A percentile compares a stretch with the other conserved stretches of the same genome.
Conservation (phyloP, 441 rosid genomes). For the Breynia disticha region DNA sequence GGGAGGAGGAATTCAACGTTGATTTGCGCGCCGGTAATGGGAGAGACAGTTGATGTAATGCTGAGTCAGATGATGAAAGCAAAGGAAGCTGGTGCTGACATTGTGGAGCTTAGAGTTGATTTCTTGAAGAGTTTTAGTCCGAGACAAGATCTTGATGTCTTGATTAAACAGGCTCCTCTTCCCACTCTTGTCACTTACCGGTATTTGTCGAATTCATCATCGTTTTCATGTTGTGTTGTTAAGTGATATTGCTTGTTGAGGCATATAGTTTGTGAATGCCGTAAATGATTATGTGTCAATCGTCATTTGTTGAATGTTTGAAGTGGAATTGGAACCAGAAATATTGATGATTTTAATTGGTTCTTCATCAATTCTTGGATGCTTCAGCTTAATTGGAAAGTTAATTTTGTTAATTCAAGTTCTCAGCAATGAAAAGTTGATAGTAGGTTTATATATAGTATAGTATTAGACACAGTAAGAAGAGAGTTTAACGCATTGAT, state of each 20-base stretch:
- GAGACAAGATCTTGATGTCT: conserved; percentile 27
- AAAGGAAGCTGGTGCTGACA: conserved; percentile 39
- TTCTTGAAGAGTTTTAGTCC: conserved; percentile 34
- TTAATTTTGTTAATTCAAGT: no score
- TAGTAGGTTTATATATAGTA: no score
- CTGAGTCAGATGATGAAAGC: conserved; percentile 28
- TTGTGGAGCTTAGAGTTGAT: conserved; percentile 37
- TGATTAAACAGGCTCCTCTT: conserved; percentile 34
- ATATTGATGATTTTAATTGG: no score
- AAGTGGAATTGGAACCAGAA: no score
- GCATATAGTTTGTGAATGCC: no score
- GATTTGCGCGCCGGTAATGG: conserved; percentile 43
- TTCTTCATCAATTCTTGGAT: no score
- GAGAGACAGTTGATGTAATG: conserved; percentile 35
- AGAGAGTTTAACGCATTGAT: not conserved
- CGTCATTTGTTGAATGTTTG: no score
- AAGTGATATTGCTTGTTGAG: not conserved
- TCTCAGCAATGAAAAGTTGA: no score
- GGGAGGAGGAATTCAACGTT: conserved; percentile 18
- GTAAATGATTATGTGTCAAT: no score
- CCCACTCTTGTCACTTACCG: conserved; percentile 52
- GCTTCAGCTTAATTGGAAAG: no score
- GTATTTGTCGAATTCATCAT: conserved; percentile 12
- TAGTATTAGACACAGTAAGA: not conserved
- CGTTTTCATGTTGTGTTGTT: no score